Conservation (phyloP, 352 stramenopile species). For the Pythium chondricola region DNA sequence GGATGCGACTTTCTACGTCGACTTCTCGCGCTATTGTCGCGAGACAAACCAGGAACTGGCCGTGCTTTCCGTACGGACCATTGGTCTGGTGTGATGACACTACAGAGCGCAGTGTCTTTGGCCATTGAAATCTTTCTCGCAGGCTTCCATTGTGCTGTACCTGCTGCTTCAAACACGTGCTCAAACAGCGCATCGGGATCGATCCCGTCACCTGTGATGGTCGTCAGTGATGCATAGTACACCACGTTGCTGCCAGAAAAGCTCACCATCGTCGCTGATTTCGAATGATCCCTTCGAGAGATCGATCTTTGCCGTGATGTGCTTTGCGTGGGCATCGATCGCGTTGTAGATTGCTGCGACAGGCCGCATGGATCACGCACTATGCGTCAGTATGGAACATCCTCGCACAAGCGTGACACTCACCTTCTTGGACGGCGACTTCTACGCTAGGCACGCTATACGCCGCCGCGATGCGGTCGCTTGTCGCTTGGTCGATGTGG, state of each 20-base stretch:
- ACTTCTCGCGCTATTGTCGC: conserved; percentile 30
- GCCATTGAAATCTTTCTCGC: not conserved
- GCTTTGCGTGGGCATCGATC: conserved; percentile 50
- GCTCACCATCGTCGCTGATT: conserved; percentile 60
- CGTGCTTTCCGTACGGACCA: conserved; percentile 34
- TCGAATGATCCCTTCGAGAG: conserved; percentile 43
- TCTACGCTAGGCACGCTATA: conserved; percentile 55
- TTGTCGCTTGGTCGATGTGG: conserved; percentile 14
- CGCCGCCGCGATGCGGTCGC: conserved; percentile 43
- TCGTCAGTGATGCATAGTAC: not conserved
- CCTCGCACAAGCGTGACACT: not conserved
- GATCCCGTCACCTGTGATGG: conserved; percentile 52
- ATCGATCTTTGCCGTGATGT: conserved; percentile 41
- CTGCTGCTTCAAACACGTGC: conserved; percentile 37
- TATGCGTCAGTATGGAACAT: no score
- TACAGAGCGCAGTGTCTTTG: conserved; percentile 3
- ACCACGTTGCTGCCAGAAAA: not conserved
- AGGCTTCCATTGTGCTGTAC: no score
- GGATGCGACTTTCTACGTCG: conserved; percentile 59
- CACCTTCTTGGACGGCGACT: conserved; percentile 63
- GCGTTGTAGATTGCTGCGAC: conserved; percentile 67
- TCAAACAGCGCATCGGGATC: conserved; percentile 36
- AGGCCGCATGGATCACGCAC: no score
- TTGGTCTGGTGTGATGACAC: conserved; percentile 27
- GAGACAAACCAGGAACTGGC: conserved; percentile 49